Evolutionary conservation across 176 grass and related monocot genomes (phyloP).

Genomic region (Bothriochloa decipiens): DNA sequence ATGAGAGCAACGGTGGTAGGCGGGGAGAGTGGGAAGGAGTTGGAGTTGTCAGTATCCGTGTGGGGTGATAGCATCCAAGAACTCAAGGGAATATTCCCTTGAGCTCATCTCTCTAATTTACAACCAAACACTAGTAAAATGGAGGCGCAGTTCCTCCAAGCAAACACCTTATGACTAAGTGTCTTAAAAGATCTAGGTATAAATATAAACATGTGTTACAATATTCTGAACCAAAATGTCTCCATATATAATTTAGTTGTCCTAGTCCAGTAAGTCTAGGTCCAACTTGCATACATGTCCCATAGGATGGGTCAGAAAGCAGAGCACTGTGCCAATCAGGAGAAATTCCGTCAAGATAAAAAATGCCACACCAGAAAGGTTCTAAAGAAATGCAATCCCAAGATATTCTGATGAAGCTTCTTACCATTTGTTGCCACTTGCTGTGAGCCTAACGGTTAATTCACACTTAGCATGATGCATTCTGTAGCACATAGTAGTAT

Average conservation of each 20-base stretch:
- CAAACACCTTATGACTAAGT: background rate
- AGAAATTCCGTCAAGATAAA: background rate
- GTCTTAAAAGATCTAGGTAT: background rate
- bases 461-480: constrained; percentile 13
- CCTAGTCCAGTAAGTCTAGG: background rate
- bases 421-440: constrained; percentile 23
- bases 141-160: too few species aligned
- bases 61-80: background rate
- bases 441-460: constrained; percentile 32
- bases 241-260: background rate
- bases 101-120: background rate
- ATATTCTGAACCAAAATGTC: background rate
- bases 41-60: background rate
- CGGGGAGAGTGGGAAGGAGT: background rate
- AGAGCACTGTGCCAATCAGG: background rate
- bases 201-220: background rate
- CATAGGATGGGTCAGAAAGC: background rate
- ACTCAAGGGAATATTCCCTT: background rate
- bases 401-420: constrained; percentile 52
- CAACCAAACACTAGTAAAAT: background rate
- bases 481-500: background rate
- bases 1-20: background rate
- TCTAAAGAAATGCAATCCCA: constrained; percentile 27
- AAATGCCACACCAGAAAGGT: background rate
- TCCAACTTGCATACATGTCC: background rate